Evolutionary conservation across 83 land plant species (phyloP), one percentile per base, ranked within the genome.

Genomic region (Picea abies): DNA sequence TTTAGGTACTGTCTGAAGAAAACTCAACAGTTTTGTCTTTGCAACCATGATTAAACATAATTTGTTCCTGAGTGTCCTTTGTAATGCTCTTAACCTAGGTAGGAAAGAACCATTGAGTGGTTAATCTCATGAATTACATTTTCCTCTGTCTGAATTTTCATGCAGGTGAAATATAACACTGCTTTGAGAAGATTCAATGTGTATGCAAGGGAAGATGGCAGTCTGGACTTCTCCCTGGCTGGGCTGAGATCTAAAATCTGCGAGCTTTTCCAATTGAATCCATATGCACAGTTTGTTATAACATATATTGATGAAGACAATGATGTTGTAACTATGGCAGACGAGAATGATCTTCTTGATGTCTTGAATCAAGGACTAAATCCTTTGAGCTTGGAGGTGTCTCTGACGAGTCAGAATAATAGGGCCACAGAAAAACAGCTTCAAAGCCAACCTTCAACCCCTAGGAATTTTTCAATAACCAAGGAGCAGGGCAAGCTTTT

Each of bases 301-400:
- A 95, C 94, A 1, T 96, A 96, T 79, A 83, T 79, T 25, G 99
- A 96, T 86, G 91, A 85, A 86, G 98, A 96, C 49, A 83, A 83
- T 61, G 99, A 96, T 83, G 82, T 84, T 17, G 93, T 96, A 0
- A 87, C 94, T 8, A 91, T 96, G 80, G 89, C 86, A 63, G 89
- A 90, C 60, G 95, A 93, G 79, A 84, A 85, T 41, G 99, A 96
- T 83, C 87, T 96, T 26, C 63, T 56, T 81, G 99, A 96, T 84
- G 94, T 93, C 32, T 79, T 95, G 60, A 32, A 32, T 23, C 99
- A 96, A 86, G 80, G 85, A 2, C 44, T 96, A 47, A 95, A 93
- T 63, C 98, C 98, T 39, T 82, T 96, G 71, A 89, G 94, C 60
- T 84, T 96, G 75, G 80, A 79, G 82, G 96, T 92, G 60, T 69